A percentile compares a stretch with the other conserved stretches of the same genome.
These are phyloP conservation scores for Paraconiothyrium sp. DNA, from an alignment of 2,329 filamentous ascomycete genomes.

Conservation along the genomic window DNA sequence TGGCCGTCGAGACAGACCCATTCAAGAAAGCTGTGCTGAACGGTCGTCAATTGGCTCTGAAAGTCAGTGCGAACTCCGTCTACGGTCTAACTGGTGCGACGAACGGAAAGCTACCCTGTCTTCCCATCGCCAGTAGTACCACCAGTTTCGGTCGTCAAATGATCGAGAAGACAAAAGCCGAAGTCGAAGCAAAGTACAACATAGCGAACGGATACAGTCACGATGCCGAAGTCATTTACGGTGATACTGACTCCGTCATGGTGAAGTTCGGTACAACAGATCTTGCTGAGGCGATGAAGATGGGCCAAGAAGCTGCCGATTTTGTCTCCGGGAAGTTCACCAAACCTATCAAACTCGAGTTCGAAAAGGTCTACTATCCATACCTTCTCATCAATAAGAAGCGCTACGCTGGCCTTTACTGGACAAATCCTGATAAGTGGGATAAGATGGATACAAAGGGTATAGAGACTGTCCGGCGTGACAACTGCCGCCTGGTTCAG, in stretches of 20 bases:
- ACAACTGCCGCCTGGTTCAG: constrained; percentile 95
- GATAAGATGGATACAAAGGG: constrained; percentile 99
- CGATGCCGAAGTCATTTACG: constrained; percentile 96
- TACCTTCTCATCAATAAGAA: constrained; percentile 99
- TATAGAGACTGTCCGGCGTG: constrained; percentile 96
- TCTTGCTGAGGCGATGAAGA: constrained; percentile 86
- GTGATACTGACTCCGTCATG: constrained; percentile 99
- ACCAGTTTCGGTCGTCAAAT: constrained; percentile 97
- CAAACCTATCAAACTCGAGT: constrained; percentile 98
- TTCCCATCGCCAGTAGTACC: constrained; percentile 94
- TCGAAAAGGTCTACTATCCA: constrained; percentile 98
- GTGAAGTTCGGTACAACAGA: constrained; percentile 96
- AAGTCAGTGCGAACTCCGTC: constrained; percentile 96
- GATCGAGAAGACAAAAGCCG: constrained; percentile 98
- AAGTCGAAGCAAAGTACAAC: constrained; percentile 88
- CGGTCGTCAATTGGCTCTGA: constrained; percentile 94
- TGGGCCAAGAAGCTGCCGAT: constrained; percentile 90
- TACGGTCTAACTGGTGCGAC: constrained; percentile 97
- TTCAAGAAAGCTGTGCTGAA: constrained; percentile 99
- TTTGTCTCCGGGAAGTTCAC: constrained; percentile 92
- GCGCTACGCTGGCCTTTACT: constrained; percentile 96
- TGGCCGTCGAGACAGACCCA: constrained; percentile 87
- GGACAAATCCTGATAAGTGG: constrained; percentile 92
- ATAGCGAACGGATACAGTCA: constrained; percentile 95
- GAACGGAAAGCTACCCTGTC: constrained; percentile 92